Conservation (phyloP, 345 rosid species). For the Raphanus sativus region DNA sequence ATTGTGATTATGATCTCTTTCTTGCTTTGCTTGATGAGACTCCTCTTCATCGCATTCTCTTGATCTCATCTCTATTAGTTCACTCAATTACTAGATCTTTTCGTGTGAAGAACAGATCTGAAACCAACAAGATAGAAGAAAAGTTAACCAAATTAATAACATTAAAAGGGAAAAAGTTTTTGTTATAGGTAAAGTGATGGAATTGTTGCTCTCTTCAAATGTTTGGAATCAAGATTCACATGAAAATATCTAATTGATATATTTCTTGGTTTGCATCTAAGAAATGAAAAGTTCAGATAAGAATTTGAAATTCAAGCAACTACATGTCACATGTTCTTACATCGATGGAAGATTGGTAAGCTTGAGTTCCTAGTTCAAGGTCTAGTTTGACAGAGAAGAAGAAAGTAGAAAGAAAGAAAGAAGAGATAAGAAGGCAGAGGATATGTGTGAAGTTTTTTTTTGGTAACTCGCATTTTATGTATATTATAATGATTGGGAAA, state of each 20-base stretch:
- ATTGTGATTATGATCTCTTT: constrained; percentile 39
- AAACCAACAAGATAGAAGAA: constrained; percentile 1
- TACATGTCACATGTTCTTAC: constrained; percentile 25
- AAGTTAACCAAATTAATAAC: neutral
- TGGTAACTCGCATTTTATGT: constrained; percentile 14
- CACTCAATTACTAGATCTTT: constrained; percentile 1
- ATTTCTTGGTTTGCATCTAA: neutral
- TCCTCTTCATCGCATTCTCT: constrained; percentile 44
- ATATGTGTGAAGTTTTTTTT: constrained; percentile 23
- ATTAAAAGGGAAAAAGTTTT: neutral
- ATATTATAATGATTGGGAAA: constrained; percentile 35
- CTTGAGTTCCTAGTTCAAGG: constrained; percentile 23
- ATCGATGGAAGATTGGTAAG: constrained; percentile 7
- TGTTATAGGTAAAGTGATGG: neutral
- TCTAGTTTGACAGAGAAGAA: constrained; percentile 22
- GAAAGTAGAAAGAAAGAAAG: neutral
- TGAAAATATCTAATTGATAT: constrained; percentile 14
- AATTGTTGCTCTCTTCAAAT: neutral
- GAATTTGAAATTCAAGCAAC: neutral
- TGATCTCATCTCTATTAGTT: constrained; percentile 38
- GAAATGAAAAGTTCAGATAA: neutral
- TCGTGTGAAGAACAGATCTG: constrained; percentile 31
- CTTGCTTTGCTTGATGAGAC: constrained; percentile 52
- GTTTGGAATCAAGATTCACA: constrained; percentile 9
- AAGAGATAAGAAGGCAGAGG: constrained; percentile 33